Conservation (phyloP, 768 basidiomycete genomes). For the Rhizopogon salebrosus region DNA sequence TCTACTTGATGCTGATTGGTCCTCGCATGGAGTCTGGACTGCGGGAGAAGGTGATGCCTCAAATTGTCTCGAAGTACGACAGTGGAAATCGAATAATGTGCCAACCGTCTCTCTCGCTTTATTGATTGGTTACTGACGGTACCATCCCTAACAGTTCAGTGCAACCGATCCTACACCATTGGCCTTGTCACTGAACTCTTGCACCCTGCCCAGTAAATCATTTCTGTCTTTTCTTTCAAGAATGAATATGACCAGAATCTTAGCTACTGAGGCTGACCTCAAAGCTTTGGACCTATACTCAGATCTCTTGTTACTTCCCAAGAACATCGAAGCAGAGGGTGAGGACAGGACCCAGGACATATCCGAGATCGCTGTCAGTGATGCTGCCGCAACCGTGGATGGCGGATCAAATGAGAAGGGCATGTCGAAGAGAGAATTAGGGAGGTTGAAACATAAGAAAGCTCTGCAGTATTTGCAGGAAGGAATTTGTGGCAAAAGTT, state of each 20-base stretch:
- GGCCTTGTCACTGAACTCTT: constrained; percentile 42
- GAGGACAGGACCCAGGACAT: constrained; percentile 33
- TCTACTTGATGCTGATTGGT: constrained; percentile 44
- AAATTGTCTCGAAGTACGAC: constrained; percentile 25
- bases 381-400: constrained; percentile 11
- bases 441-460: constrained; percentile 46
- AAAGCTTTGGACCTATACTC: constrained; percentile 56
- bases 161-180: constrained; percentile 24
- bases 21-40: constrained; percentile 6
- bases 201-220: constrained; percentile 40
- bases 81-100: constrained; percentile 38
- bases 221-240: constrained; percentile 6
- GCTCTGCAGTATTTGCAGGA: constrained; percentile 30
- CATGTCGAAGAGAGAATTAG: constrained; percentile 41
- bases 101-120: background rate
- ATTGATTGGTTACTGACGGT: background rate
- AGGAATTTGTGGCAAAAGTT: background rate
- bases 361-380: constrained; percentile 8
- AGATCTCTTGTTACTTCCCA: constrained; percentile 54
- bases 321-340: constrained; percentile 43
- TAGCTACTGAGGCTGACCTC: constrained; percentile 47
- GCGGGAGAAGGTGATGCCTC: constrained; percentile 12
- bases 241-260: background rate
- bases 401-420: constrained; percentile 16
- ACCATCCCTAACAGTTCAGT: constrained; percentile 12